Evolutionary conservation across 208 protist species (phyloP).

Genomic region (Novymonas esmeraldas): DNA sequence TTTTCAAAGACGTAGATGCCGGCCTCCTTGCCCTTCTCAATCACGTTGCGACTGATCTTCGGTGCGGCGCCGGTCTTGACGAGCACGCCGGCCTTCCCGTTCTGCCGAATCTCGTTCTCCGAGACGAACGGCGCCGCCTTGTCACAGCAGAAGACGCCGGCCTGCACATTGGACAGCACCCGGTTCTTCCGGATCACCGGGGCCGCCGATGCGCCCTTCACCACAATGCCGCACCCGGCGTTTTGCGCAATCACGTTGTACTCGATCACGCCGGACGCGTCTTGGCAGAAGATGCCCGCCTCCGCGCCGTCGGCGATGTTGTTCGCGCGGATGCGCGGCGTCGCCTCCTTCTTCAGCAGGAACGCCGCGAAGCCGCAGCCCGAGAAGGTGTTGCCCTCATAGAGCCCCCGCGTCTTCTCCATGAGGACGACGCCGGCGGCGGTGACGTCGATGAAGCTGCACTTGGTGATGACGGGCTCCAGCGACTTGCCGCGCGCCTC

Average conservation of each 20-base stretch:
- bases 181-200: constrained; percentile 74
- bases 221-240: constrained; percentile 79
- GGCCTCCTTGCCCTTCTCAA: constrained; percentile 80
- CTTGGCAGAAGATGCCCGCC: constrained; percentile 88
- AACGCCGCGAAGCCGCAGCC: constrained; percentile 85
- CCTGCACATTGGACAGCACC: constrained; percentile 71
- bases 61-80: constrained; percentile 76
- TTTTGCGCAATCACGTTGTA: constrained; percentile 83
- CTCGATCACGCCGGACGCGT: constrained; percentile 72
- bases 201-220: constrained; percentile 53
- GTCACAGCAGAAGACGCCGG: constrained; percentile 86
- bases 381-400: constrained; percentile 75
- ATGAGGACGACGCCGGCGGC: constrained; percentile 72
- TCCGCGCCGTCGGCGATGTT: constrained; percentile 69
- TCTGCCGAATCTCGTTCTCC: constrained; percentile 77
- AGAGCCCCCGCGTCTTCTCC: constrained; percentile 64
- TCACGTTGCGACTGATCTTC: constrained; percentile 72
- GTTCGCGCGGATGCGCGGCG: constrained; percentile 62
- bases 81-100: constrained; percentile 80
- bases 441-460: constrained; percentile 78
- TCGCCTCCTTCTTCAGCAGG: constrained; percentile 64
- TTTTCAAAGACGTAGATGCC: constrained; percentile 89
- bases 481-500: constrained; percentile 14
- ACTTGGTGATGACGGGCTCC: constrained; percentile 74
- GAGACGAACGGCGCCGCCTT: constrained; percentile 60